These are phyloP conservation scores for Sporisorium iseilematis-ciliati DNA, from an alignment of 1,284 basidiomycete species.

Conservation along the genomic window DNA sequence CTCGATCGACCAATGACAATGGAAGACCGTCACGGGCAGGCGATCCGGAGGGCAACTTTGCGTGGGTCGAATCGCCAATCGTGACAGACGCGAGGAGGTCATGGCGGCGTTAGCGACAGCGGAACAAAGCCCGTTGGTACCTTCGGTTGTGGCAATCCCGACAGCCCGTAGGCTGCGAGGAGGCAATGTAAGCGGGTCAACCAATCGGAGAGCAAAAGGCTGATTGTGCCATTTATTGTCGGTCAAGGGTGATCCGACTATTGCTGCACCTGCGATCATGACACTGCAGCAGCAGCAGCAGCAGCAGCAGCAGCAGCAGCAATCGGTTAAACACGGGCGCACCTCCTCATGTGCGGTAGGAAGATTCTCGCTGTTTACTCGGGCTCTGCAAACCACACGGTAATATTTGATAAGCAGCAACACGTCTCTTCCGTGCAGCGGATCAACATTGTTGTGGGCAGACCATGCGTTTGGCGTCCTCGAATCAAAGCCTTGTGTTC, in stretches of 20 bases:
- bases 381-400: too few relatives aligned
- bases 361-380: too few relatives aligned
- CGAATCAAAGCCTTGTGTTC: neutral
- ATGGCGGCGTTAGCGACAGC: neutral
- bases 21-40: neutral
- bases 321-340: too few relatives aligned
- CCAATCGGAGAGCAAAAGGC: neutral
- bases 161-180: conserved; percentile 1
- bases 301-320: neutral
- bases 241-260: conserved; percentile 5
- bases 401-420: too few relatives aligned
- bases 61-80: too few relatives aligned
- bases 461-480: neutral
- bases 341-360: too few relatives aligned
- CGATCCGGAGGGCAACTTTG: neutral
- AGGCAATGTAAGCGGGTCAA: neutral
- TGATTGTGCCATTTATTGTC: neutral
- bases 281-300: neutral
- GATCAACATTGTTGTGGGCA: too few relatives aligned
- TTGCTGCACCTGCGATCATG: neutral
- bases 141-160: conserved; percentile 21
- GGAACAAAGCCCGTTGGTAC: neutral
- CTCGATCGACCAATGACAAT: neutral
- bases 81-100: neutral
- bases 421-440: too few relatives aligned